Percentiles rank a stretch among this genome's conserved stretches.
Evolutionary conservation across 805 yeast genomes (phyloP).

Genomic region (Pichia thaimueangensis): DNA sequence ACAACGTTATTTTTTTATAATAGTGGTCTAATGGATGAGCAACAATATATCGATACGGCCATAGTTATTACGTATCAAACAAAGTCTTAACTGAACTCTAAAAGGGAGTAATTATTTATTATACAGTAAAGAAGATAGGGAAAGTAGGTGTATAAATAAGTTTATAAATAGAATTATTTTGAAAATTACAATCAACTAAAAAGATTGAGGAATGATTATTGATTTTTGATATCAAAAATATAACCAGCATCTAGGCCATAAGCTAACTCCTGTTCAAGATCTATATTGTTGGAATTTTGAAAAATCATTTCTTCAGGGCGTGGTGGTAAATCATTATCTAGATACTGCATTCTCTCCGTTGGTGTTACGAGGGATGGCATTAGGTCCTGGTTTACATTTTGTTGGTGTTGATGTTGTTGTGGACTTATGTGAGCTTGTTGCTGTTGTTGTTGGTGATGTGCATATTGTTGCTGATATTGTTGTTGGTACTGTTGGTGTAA

Average conservation of each 20-base stretch:
- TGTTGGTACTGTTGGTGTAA: constrained; percentile 1
- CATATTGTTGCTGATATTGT: constrained; percentile 5
- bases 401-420: constrained; percentile 11
- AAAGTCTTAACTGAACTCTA: too few species aligned
- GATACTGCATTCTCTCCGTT: constrained; percentile 32
- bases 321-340: constrained; percentile 51
- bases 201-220: too few species aligned
- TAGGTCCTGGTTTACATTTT: constrained; percentile 12
- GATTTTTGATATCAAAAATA: constrained; percentile 2
- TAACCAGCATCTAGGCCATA: constrained; percentile 62
- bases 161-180: too few species aligned
- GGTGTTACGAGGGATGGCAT: constrained; percentile 37
- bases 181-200: too few species aligned
- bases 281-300: constrained; percentile 29
- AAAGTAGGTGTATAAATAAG: too few species aligned
- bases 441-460: neutral
- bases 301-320: constrained; percentile 48
- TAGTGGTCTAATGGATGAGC: too few species aligned
- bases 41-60: too few species aligned
- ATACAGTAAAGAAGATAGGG: too few species aligned
- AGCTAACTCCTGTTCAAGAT: constrained; percentile 59
- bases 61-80: too few species aligned
- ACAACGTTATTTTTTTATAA: too few species aligned
- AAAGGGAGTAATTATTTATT: too few species aligned
- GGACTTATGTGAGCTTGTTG: too few species aligned